Percentiles rank a stretch among this genome's conserved stretches.
These are phyloP conservation scores for Colletotrichum sp. DNA, from an alignment of 2,329 filamentous ascomycete species.

Conservation along the genomic window DNA sequence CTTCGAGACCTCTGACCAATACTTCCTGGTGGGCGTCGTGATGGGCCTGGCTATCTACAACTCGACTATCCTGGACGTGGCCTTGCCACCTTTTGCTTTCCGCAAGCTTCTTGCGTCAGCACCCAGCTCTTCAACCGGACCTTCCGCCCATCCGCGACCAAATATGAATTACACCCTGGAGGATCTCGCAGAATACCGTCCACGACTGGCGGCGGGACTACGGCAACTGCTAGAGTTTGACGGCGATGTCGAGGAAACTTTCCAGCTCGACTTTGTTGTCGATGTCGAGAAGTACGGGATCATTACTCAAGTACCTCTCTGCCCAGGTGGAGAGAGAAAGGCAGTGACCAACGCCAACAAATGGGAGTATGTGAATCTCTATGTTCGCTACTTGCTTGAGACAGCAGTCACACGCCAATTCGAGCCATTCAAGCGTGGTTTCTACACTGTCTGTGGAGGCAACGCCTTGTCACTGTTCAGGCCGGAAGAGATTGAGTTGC, in stretches of 20 bases:
- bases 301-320: constrained; percentile 69
- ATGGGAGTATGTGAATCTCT: constrained; percentile 84
- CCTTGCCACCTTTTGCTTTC: constrained; percentile 87
- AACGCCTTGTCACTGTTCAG: constrained; percentile 88
- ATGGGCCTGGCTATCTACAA: constrained; percentile 93
- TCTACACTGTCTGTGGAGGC: constrained; percentile 89
- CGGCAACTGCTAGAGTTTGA: constrained; percentile 80
- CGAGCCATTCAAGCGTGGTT: constrained; percentile 91
- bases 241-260: constrained; percentile 80
- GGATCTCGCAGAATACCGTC: constrained; percentile 83
- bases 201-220: constrained; percentile 75
- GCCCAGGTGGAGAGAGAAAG: constrained; percentile 72
- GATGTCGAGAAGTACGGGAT: constrained; percentile 80
- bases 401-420: constrained; percentile 80
- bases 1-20: constrained; percentile 91
- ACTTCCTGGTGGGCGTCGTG: constrained; percentile 86
- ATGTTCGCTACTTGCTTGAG: constrained; percentile 81
- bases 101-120: constrained; percentile 82
- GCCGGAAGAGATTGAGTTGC: constrained; percentile 88
- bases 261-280: constrained; percentile 81
- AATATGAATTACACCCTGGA: constrained; percentile 77
- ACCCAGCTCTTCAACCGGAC: constrained; percentile 61
- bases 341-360: constrained; percentile 85
- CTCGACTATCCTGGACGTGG: constrained; percentile 88
- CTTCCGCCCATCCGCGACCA: constrained; percentile 60